Percentiles rank a stretch among this genome's conserved stretches.
Conservation (phyloP, 768 basidiomycete species). For the Rickenella mellea region DNA sequence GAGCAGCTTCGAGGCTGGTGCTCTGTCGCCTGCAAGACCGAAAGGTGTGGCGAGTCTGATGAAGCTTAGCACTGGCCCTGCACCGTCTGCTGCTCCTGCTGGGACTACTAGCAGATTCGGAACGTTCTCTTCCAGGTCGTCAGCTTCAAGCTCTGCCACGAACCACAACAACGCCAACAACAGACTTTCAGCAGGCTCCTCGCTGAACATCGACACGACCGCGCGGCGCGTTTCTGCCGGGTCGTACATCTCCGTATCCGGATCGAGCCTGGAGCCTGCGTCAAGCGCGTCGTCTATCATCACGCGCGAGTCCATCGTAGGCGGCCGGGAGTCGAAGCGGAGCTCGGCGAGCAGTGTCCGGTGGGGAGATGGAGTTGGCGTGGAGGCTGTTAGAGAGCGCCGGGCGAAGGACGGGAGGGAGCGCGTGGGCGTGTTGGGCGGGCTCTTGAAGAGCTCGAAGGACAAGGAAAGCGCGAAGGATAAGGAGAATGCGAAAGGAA, state of each 20-base stretch:
- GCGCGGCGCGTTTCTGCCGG: constrained; percentile 19
- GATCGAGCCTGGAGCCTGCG: constrained; percentile 38
- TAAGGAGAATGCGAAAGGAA: constrained; percentile 18
- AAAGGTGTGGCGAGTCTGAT: constrained; percentile 6
- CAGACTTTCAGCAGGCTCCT: constrained; percentile 22
- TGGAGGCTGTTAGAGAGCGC: constrained; percentile 39
- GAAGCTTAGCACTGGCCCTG: neutral
- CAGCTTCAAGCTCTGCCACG: neutral
- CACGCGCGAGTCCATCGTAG: constrained; percentile 26
- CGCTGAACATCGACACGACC: constrained; percentile 9
- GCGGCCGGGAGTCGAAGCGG: constrained; percentile 18
- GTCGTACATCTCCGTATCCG: constrained; percentile 28
- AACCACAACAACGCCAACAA: constrained; percentile 11
- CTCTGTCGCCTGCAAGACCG: constrained; percentile 19
- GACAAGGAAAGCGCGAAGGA: constrained; percentile 17
- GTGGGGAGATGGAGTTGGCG: constrained; percentile 37
- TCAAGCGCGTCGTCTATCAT: constrained; percentile 27
- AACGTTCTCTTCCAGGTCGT: neutral
- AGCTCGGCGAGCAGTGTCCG: constrained; percentile 30
- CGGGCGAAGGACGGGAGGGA: constrained; percentile 30
- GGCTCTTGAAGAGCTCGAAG: constrained; percentile 1
- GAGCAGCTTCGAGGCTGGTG: constrained; percentile 64
- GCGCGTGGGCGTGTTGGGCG: constrained; percentile 4
- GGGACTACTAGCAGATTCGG: no score
- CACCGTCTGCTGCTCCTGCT: no score